phyloP scores from a whole-genome alignment of 495 filamentous ascomycete species.

The Penicillium simplicissimum region DNA sequence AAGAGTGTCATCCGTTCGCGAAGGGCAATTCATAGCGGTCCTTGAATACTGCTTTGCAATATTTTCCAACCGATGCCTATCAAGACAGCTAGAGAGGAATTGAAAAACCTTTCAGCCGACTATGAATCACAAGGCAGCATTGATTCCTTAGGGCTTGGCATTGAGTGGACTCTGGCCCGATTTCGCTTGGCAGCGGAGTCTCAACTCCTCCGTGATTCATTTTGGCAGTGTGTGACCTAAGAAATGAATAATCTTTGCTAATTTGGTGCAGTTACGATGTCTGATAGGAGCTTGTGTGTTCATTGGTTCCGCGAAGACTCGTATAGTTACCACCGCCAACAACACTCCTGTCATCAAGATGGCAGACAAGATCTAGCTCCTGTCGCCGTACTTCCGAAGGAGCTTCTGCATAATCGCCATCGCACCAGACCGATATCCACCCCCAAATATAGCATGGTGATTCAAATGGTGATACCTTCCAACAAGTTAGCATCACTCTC shows the following conservation, averaged over 20 bases:
- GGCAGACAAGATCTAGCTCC: neutral
- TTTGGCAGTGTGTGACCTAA: neutral
- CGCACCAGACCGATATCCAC: slow-evolving; percentile 70
- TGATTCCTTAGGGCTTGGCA: slow-evolving; percentile 4
- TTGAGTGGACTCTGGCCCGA: neutral
- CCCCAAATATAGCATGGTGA: slow-evolving; percentile 81
- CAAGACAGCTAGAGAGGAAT: too few species aligned
- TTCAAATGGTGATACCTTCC: slow-evolving; percentile 86
- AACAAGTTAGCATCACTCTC: neutral
- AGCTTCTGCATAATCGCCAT: slow-evolving; percentile 74
- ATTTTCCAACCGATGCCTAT: too few species aligned
- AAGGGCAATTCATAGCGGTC: slow-evolving; percentile 57
- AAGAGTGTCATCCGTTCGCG: slow-evolving; percentile 52
- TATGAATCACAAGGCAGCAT: slow-evolving; percentile 4
- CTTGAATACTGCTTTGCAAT: neutral
- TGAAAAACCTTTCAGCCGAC: neutral
- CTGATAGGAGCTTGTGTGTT: neutral
- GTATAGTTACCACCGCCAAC: neutral
- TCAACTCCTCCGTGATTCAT: neutral
- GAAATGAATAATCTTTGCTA: neutral
- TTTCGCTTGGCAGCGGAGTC: slow-evolving; percentile 4
- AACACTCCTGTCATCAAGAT: neutral
- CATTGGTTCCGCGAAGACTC: neutral
- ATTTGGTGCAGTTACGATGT: too few species aligned
- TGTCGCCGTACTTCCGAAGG: slow-evolving; percentile 62